phyloP scores from a whole-genome alignment of 495 filamentous ascomycete species.

The Penicillium arizonense region DNA sequence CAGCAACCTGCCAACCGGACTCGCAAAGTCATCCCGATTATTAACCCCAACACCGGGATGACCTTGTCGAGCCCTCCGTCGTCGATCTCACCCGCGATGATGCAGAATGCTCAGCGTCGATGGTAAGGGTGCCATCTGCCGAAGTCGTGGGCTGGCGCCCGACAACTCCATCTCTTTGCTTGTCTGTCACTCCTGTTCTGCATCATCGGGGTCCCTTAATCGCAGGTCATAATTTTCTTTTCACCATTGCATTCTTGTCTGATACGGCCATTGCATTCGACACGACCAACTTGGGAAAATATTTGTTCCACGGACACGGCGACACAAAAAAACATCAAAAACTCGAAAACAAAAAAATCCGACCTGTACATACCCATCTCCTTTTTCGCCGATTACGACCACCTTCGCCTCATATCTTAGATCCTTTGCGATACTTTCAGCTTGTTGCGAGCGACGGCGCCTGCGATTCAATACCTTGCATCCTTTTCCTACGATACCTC shows the following conservation, averaged over 20 bases:
- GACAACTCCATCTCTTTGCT: conserved; percentile 28
- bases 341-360: conserved; percentile 33
- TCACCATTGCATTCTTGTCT: conserved; percentile 29
- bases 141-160: conserved; percentile 29
- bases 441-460: conserved; percentile 50
- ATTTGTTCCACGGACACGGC: conserved; percentile 29
- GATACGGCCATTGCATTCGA: conserved; percentile 33
- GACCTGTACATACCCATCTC: conserved; percentile 38
- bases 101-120: conserved; percentile 69
- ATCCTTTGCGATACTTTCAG: conserved; percentile 40
- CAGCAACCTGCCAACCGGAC: conserved; percentile 88
- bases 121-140: conserved; percentile 49
- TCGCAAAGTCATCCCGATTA: conserved; percentile 96
- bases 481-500: conserved; percentile 41
- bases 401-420: conserved; percentile 36
- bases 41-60: conserved; percentile 92
- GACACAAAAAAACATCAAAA: conserved; percentile 24
- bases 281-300: conserved; percentile 31
- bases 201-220: conserved; percentile 44
- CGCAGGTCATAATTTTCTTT: conserved; percentile 40
- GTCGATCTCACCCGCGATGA: conserved; percentile 82
- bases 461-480: conserved; percentile 44
- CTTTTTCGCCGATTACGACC: conserved; percentile 36
- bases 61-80: conserved; percentile 85
- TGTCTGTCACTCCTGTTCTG: conserved; percentile 36